A percentile compares a stretch with the other conserved stretches of the same genome.
Conservation (phyloP, 2,329 filamentous ascomycete genomes). For the Aspergillus floridensis region DNA sequence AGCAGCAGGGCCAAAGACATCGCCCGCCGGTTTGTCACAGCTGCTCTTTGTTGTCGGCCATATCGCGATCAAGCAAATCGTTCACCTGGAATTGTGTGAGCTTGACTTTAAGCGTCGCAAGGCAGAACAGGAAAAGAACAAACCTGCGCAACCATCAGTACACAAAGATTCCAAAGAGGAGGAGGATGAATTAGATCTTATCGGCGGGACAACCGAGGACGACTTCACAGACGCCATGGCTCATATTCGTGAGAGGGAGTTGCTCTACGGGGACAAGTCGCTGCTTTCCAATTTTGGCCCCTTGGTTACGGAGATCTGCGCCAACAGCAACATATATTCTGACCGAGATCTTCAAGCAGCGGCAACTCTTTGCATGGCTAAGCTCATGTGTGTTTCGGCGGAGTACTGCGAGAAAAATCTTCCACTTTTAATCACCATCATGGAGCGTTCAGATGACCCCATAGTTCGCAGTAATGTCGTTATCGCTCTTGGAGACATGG, state of each 20-base stretch:
- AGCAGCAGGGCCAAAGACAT: conserved; percentile 60
- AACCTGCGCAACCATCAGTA: conserved; percentile 42
- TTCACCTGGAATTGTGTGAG: conserved; percentile 95
- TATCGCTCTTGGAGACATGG: conserved; percentile 97
- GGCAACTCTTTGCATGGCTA: conserved; percentile 89
- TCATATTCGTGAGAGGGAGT: conserved; percentile 78
- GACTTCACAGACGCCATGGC: conserved; percentile 86
- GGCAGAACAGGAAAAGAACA: conserved; percentile 50
- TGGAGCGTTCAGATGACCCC: conserved; percentile 88
- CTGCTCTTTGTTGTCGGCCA: conserved; percentile 93
- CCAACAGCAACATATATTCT: conserved; percentile 87
- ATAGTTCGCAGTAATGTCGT: conserved; percentile 95
- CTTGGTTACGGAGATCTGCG: conserved; percentile 87
- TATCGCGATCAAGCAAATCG: conserved; percentile 97
- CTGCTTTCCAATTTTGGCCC: conserved; percentile 89
- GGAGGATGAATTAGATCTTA: conserved; percentile 88
- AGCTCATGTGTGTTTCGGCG: conserved; percentile 96
- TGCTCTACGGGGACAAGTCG: conserved; percentile 78
- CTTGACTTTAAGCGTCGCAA: conserved; percentile 97
- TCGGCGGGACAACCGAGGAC: conserved; percentile 92
- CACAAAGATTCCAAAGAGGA: conserved; percentile 60
- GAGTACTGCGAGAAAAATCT: conserved; percentile 96
- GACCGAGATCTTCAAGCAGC: conserved; percentile 89
- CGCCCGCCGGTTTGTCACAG: conserved; percentile 74
- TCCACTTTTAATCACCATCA: conserved; percentile 91